phyloP scores from a whole-genome alignment of 169 alveolate genomes.

The Plasmodium cynomolgi region DNA sequence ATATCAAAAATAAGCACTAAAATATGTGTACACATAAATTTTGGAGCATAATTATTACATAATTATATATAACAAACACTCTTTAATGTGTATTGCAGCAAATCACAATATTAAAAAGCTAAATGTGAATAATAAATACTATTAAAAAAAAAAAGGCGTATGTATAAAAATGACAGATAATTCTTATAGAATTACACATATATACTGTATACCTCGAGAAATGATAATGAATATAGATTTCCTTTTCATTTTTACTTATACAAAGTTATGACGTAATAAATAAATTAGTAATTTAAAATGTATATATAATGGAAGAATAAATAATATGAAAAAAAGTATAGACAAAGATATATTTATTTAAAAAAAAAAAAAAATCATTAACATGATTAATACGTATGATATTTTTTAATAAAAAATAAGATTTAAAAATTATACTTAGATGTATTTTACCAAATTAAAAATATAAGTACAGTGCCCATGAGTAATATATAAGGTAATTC shows the following conservation, averaged over 20 bases:
- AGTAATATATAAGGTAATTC: neutral
- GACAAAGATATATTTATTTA: neutral
- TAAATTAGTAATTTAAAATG: neutral
- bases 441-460: neutral
- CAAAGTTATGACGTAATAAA: neutral
- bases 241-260: neutral
- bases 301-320: neutral
- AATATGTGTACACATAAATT: neutral
- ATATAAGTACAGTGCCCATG: neutral
- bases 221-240: neutral
- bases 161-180: neutral
- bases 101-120: neutral
- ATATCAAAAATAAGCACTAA: neutral
- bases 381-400: neutral
- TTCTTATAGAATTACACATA: neutral
- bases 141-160: neutral
- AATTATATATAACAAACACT: neutral
- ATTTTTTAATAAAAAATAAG: neutral
- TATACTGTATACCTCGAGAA: neutral
- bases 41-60: neutral
- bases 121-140: neutral
- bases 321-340: neutral
- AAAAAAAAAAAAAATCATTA: neutral
- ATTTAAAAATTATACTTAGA: neutral
- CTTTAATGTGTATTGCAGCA: neutral